Evolutionary conservation across 1,284 basidiomycete species (phyloP).

Genomic region (Phlebopus sp.): DNA sequence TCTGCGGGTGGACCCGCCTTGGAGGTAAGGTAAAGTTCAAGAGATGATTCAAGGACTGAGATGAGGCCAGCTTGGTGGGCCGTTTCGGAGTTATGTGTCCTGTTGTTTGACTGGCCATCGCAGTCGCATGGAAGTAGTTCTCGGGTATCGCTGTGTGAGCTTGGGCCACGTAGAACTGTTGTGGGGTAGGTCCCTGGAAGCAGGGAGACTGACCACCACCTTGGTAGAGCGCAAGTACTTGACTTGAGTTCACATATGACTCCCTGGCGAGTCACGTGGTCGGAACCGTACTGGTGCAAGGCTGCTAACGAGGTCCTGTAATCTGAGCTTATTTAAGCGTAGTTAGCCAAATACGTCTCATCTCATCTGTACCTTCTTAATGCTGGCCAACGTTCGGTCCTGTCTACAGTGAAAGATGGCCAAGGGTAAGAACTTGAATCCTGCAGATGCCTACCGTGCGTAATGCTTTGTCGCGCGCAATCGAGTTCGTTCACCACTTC

Average conservation of each 20-base stretch:
- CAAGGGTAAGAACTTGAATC: conserved; percentile 80
- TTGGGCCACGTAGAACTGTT: conserved; percentile 12
- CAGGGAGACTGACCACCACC: conserved; percentile 27
- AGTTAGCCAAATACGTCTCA: too few species aligned
- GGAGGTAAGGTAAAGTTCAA: conserved; percentile 86
- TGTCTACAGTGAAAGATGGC: conserved; percentile 49
- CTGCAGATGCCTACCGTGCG: conserved; percentile 79
- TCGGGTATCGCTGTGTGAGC: background rate
- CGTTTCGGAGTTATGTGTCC: conserved; percentile 49
- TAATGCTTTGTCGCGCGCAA: conserved; percentile 15
- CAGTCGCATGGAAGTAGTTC: conserved; percentile 19
- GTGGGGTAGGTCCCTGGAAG: conserved; percentile 33
- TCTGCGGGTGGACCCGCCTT: conserved; percentile 58
- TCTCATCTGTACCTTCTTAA: too few species aligned
- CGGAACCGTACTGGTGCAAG: conserved; percentile 6
- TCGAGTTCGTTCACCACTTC: background rate
- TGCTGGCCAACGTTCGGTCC: too few species aligned
- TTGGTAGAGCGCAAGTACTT: background rate
- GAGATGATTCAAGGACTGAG: conserved; percentile 69
- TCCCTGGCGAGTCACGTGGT: conserved; percentile 28
- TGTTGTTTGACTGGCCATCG: conserved; percentile 40
- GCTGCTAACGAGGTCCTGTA: too few species aligned
- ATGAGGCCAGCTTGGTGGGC: conserved; percentile 61
- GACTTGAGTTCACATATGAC: conserved; percentile 16
- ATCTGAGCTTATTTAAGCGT: too few species aligned